These are phyloP conservation scores for Diplodia intermedia DNA, from an alignment of 2,329 filamentous ascomycete species.

Conservation along the genomic window DNA sequence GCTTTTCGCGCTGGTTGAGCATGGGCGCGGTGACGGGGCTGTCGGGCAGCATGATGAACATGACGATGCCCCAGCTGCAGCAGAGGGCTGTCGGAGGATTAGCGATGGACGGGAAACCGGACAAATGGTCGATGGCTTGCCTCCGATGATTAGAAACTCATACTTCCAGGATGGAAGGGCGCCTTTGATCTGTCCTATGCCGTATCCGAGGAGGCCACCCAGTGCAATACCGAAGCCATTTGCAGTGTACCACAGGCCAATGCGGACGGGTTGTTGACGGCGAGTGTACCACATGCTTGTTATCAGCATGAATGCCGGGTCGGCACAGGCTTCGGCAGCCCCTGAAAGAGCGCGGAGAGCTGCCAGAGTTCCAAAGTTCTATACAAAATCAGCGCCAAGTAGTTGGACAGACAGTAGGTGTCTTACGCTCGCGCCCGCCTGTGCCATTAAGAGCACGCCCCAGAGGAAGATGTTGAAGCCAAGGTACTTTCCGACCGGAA, in stretches of 20 bases:
- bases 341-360: slow-evolving; percentile 64
- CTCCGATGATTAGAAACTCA: slow-evolving; percentile 68
- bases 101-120: background rate
- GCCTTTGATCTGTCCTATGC: slow-evolving; percentile 66
- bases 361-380: slow-evolving; percentile 62
- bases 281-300: slow-evolving; percentile 72
- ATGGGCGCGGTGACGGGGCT: slow-evolving; percentile 46
- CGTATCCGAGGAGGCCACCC: slow-evolving; percentile 64
- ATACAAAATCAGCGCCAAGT: background rate
- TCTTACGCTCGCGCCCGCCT: slow-evolving; percentile 42
- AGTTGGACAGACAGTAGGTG: slow-evolving; percentile 33
- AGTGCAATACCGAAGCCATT: slow-evolving; percentile 67
- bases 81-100: slow-evolving; percentile 54
- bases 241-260: slow-evolving; percentile 64
- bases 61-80: slow-evolving; percentile 64
- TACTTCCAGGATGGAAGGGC: slow-evolving; percentile 68
- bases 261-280: slow-evolving; percentile 66
- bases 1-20: slow-evolving; percentile 37
- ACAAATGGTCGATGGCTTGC: slow-evolving; percentile 2
- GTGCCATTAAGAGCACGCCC: slow-evolving; percentile 53
- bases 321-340: slow-evolving; percentile 63
- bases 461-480: slow-evolving; percentile 66
- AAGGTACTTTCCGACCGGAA: slow-evolving; percentile 60
- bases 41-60: slow-evolving; percentile 64
- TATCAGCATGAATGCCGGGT: slow-evolving; percentile 69